Evolutionary conservation across 78 protist species (phyloP), one percentile per base, ranked within the genome.

Genomic region (Neovahlkampfia damariscottae): DNA sequence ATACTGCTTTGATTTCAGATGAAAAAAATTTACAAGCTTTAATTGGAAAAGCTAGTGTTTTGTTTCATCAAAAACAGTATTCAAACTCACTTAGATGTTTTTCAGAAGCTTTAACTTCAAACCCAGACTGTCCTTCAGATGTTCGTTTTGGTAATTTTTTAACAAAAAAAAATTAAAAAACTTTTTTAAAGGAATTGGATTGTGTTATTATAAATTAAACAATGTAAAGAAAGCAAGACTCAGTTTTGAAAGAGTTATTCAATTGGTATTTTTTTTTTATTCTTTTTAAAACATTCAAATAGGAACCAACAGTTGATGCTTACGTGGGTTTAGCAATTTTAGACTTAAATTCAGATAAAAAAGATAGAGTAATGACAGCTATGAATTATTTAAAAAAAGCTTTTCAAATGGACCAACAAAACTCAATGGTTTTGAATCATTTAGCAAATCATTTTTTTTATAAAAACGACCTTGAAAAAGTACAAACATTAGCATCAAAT

Each of bases 311-410:
- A 19, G 72, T 69, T 19, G 72, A n/a, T 10, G 10, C 72, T 19
- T n/a, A n/a, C 66, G 34, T 69, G 19, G 72, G 70, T 10, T 10
- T 69, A 10, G 72, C 72, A 19, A 69, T 69, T 34, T 29, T 69
- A 10, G 72, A 69, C 70, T 34, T 69, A 10, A 69, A 69, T 10
- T 10, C 10, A 19, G 72, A n/a, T n/a, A n/a, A n/a, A n/a, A n/a
- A n/a, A n/a, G n/a, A n/a, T n/a, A n/a, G n/a, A n/a, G n/a, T n/a
- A n/a, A 10, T 19, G n/a, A 69, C 19, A 10, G 72, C 72, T 10
- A n/a, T 69, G 34, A 10, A 19, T 10, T 29, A n/a, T 19, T 19
- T 69, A 19, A 19, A 69, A 10, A 10, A 19, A 10, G 72, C 72
- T 10, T 69, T 29, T 10, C 10, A 69, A 69, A 10, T 69, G 19